Base-by-base conservation (phyloP, 164 flowering plant genomes). In the Piper betle region DNA sequence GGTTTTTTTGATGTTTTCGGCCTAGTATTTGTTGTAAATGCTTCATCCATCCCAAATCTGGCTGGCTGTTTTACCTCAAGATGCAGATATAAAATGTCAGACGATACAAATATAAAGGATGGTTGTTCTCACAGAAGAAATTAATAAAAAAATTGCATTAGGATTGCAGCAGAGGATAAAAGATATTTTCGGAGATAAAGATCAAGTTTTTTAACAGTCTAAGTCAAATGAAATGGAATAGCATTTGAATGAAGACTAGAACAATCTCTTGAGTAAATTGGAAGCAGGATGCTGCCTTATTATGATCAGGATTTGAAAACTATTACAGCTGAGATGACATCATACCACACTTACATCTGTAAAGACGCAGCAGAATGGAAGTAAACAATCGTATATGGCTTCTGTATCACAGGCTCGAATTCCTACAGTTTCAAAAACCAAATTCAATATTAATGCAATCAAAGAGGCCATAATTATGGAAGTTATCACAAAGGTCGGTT, bases 341-440 rank as follows among this genome's bases (percentile, higher is more conserved):
- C 39, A 40, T 39, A 54, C 40, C 42, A 67, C 61, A 79, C 96
- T 85, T 75, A 94, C 99, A 81, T 53, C 63, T 91, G 95, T 70
- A 91, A 78, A 58, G 97, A 86, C 60, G 99, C 97, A 13, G 96
- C 99, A 33, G 99, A 91, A 68, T 94, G 99, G 72, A 94, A 81
- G 77, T 94, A 94, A 4, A 91, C 96, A 66, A 94, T 88, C 5
- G 82, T 66, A 68, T 88, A 94, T 64, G 97, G 96, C 84, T 88
- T 94, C 78, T 91, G 99, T 69, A 91, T 88, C 76, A 94, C 61
- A 20, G 97, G 96, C 74, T 94, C 97, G 68, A 94, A 94, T 74
- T 94, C 99, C 99, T 94, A 85, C 70, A 82, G 66, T 46, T 46
- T 5, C 50, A 46, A 42, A 6, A 46, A 46, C 50, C 9, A 46